Conservation (phyloP, 306 rosid genomes). For the Canavalia ensiformis region DNA sequence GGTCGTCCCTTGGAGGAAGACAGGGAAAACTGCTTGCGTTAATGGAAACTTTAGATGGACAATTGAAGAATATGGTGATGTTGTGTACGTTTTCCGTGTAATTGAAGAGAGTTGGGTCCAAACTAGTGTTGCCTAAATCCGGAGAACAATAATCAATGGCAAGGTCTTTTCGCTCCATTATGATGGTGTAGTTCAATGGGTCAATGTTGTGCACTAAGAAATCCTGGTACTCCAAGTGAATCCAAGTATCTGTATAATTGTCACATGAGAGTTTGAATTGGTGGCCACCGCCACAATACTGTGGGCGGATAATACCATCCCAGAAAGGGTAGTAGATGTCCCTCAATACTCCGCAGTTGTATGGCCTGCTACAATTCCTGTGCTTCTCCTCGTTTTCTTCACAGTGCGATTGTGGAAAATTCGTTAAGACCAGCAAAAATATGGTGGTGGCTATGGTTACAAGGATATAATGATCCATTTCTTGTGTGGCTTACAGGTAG, state of each 20-base stretch:
- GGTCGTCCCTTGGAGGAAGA: too few species aligned
- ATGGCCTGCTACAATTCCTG: not conserved
- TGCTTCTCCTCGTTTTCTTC: too few species aligned
- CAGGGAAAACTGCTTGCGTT: too few species aligned
- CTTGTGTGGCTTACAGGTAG: not conserved
- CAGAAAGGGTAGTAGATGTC: conserved; percentile 56
- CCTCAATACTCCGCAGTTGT: conserved; percentile 40
- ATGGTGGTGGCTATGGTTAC: not conserved
- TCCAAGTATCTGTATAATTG: fast-evolving
- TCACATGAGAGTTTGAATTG: conserved; percentile 32
- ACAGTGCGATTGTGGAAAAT: not conserved
- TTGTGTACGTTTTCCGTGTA: not conserved
- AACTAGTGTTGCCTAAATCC: not conserved
- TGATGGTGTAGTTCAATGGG: not conserved
- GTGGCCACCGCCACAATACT: conserved; percentile 34
- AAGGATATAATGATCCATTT: not conserved
- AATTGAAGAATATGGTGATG: conserved; percentile 48
- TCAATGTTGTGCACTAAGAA: not conserved
- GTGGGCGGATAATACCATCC: not conserved
- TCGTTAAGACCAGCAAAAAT: not conserved
- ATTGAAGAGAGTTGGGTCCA: not conserved
- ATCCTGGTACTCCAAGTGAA: not conserved
- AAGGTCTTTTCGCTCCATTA: conserved; percentile 29
- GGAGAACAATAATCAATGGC: not conserved
- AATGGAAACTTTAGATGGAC: not conserved